A percentile compares a stretch with the other conserved stretches of the same genome.
Evolutionary conservation across 176 grass and related monocot species (phyloP).

Genomic region (Zoysia japonica): DNA sequence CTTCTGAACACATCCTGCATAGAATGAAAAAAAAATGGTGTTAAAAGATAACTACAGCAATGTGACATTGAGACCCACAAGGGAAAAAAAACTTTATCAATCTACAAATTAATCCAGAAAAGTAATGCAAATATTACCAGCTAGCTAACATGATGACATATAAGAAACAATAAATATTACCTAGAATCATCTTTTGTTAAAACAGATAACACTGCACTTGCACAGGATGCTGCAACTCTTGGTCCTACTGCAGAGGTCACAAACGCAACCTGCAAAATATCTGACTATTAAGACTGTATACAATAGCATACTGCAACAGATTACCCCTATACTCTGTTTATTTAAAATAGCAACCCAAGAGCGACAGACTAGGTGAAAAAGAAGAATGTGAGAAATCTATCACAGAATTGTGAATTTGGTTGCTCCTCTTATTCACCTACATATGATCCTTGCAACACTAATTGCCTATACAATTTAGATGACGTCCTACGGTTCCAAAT

Average conservation of each 20-base stretch:
- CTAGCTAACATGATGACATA: not conserved
- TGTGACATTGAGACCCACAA: not conserved
- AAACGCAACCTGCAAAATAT: slow-evolving; percentile 79
- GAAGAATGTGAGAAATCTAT: not conserved
- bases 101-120: not conserved
- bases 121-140: not conserved
- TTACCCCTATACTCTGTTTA: not conserved
- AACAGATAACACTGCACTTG: slow-evolving; percentile 74
- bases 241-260: slow-evolving; percentile 85
- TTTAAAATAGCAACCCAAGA: not conserved
- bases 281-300: slow-evolving; percentile 39
- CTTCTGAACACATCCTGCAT: slow-evolving; percentile 67
- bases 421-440: not conserved
- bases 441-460: slow-evolving; percentile 9
- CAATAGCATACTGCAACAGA: slow-evolving; percentile 37
- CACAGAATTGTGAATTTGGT: not conserved
- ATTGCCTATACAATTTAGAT: too few relatives aligned
- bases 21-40: slow-evolving; percentile 42
- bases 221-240: slow-evolving; percentile 94
- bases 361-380: not conserved
- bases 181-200: slow-evolving; percentile 82
- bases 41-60: slow-evolving; percentile 38
- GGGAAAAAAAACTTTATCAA: not conserved
- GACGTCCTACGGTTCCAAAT: too few relatives aligned
- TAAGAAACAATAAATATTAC: slow-evolving; percentile 38